phyloP scores from a whole-genome alignment of 2,329 filamentous ascomycete genomes.

The Neofusicoccum laricinum region DNA sequence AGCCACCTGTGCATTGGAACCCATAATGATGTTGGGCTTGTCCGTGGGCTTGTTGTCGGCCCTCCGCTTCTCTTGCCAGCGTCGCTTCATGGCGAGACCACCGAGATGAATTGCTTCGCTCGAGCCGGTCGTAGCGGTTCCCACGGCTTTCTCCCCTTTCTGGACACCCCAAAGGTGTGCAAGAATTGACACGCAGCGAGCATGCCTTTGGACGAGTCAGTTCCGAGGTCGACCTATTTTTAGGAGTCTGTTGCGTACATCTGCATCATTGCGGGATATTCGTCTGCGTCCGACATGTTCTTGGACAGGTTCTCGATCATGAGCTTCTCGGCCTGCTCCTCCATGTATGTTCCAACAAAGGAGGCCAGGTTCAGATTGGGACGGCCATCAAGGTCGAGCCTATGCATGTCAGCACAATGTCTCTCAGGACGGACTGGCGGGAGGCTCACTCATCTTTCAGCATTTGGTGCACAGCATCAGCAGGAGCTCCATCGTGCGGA shows the following conservation, averaged over 20 bases:
- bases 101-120: constrained; percentile 70
- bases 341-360: constrained; percentile 72
- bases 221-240: constrained; percentile 44
- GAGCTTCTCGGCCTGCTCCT: constrained; percentile 61
- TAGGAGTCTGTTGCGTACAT: constrained; percentile 28
- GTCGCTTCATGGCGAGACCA: constrained; percentile 70
- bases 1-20: constrained; percentile 69
- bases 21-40: constrained; percentile 73
- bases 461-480: constrained; percentile 64
- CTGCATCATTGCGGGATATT: constrained; percentile 41
- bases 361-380: constrained; percentile 67
- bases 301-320: constrained; percentile 68
- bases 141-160: constrained; percentile 62
- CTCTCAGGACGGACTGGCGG: neutral
- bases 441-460: constrained; percentile 38
- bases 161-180: constrained; percentile 64
- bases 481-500: constrained; percentile 55
- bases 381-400: constrained; percentile 60
- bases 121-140: constrained; percentile 68
- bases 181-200: constrained; percentile 67
- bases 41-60: constrained; percentile 60
- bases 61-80: constrained; percentile 64
- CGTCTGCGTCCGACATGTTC: constrained; percentile 67
- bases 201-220: constrained; percentile 48
- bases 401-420: neutral